These are phyloP conservation scores for Euptelea pleiosperma DNA, from an alignment of 164 flowering plant species.

Conservation along the genomic window DNA sequence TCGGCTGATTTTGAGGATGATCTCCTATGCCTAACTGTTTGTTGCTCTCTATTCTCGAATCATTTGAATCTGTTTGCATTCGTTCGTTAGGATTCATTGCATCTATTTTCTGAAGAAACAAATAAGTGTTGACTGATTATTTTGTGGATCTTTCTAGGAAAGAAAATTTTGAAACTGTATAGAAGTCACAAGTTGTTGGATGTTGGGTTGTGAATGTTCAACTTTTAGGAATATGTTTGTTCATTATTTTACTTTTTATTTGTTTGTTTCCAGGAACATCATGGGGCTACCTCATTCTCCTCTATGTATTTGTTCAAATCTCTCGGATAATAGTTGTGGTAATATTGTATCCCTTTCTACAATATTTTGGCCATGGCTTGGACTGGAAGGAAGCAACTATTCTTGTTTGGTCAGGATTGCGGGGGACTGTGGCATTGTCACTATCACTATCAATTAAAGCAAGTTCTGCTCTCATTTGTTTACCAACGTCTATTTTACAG, in stretches of 20 bases:
- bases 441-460: conserved; percentile 86
- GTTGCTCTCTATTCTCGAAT: neutral
- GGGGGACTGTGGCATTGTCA: conserved; percentile 91
- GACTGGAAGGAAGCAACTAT: conserved; percentile 90
- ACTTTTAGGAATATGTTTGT: neutral
- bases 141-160: neutral
- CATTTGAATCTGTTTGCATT: neutral
- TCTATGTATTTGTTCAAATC: conserved; percentile 65
- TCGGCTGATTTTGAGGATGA: too few species aligned
- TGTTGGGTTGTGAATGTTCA: neutral
- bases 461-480: conserved; percentile 23
- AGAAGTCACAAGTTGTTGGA: neutral
- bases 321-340: conserved; percentile 77
- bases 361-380: conserved; percentile 85
- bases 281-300: conserved; percentile 84
- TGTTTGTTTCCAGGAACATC: conserved; percentile 51
- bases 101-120: neutral
- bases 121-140: neutral
- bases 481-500: neutral
- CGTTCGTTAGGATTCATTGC: neutral
- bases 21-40: too few species aligned
- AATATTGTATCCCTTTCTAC: conserved; percentile 56
- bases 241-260: neutral
- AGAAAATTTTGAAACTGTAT: too few species aligned
- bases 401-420: conserved; percentile 86